phyloP scores from a whole-genome alignment of 2,329 filamentous ascomycete genomes.

The Aspergillus bombycis region DNA sequence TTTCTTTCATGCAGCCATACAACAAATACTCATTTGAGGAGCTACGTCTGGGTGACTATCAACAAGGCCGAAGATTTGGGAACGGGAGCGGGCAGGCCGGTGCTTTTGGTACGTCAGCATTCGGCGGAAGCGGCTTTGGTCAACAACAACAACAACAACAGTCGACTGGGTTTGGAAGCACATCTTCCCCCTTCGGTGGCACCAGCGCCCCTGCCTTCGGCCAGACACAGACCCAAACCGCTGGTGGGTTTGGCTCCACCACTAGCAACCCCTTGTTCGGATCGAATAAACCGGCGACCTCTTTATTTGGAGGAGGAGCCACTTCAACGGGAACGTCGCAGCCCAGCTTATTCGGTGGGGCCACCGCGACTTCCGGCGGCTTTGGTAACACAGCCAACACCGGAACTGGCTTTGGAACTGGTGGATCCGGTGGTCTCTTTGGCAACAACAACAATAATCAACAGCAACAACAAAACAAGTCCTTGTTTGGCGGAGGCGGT shows the following conservation, averaged over 20 bases:
- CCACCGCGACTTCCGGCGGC: constrained; percentile 38
- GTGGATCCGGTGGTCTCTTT: constrained; percentile 45
- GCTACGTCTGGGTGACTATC: constrained; percentile 81
- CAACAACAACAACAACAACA: constrained; percentile 49
- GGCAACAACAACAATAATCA: constrained; percentile 38
- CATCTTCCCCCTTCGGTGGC: constrained; percentile 44
- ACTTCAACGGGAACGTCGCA: constrained; percentile 34
- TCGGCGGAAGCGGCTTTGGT: constrained; percentile 52
- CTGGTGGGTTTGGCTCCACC: constrained; percentile 42
- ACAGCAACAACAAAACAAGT: constrained; percentile 39
- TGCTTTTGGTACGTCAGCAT: constrained; percentile 74
- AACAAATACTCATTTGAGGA: constrained; percentile 89
- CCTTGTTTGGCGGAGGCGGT: constrained; percentile 39
- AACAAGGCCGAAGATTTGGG: constrained; percentile 80
- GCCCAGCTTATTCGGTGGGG: constrained; percentile 44
- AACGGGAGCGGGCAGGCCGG: constrained; percentile 79
- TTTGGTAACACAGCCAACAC: constrained; percentile 33
- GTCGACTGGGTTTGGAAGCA: constrained; percentile 48
- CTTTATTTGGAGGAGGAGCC: constrained; percentile 37
- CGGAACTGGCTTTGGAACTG: constrained; percentile 33
- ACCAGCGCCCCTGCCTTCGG: constrained; percentile 50
- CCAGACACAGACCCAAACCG: constrained; percentile 42
- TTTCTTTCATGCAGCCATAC: constrained; percentile 54
- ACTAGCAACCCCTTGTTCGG: constrained; percentile 47
- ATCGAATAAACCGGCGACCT: constrained; percentile 45